Evolutionary conservation across 106 monocot genomes (phyloP).

Genomic region (Dendrobium huoshanense): DNA sequence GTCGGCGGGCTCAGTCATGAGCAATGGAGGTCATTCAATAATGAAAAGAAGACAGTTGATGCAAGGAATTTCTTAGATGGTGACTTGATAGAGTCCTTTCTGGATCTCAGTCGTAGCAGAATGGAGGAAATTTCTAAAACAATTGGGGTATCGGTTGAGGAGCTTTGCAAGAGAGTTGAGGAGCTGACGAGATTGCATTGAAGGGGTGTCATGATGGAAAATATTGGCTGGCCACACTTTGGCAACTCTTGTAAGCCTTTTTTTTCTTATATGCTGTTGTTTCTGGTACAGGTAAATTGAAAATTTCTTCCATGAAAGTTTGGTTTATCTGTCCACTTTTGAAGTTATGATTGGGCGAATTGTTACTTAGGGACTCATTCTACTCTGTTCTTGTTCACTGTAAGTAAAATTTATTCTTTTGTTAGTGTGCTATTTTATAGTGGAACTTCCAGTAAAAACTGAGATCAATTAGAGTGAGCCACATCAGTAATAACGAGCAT

Average conservation of each 20-base stretch:
- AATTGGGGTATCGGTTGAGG: constrained; percentile 72
- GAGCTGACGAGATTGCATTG: constrained; percentile 92
- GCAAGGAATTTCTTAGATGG: constrained; percentile 92
- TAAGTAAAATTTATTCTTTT: background rate
- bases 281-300: background rate
- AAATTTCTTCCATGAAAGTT: background rate
- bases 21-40: constrained; percentile 93
- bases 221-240: too few species aligned
- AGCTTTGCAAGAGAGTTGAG: constrained; percentile 89
- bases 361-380: too few species aligned
- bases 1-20: constrained; percentile 93
- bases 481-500: too few species aligned
- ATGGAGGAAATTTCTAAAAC: constrained; percentile 77
- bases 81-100: constrained; percentile 90
- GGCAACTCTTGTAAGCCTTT: background rate
- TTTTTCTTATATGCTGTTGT: background rate
- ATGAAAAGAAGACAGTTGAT: constrained; percentile 84
- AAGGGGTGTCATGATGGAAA: background rate
- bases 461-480: too few species aligned
- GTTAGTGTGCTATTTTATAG: background rate
- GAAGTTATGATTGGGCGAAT: background rate
- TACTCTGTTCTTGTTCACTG: background rate
- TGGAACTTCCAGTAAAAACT: background rate
- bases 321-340: background rate
- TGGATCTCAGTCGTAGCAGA: constrained; percentile 64